phyloP scores from a whole-genome alignment of 2,329 filamentous ascomycete species.

The Bipolaris oryzae region DNA sequence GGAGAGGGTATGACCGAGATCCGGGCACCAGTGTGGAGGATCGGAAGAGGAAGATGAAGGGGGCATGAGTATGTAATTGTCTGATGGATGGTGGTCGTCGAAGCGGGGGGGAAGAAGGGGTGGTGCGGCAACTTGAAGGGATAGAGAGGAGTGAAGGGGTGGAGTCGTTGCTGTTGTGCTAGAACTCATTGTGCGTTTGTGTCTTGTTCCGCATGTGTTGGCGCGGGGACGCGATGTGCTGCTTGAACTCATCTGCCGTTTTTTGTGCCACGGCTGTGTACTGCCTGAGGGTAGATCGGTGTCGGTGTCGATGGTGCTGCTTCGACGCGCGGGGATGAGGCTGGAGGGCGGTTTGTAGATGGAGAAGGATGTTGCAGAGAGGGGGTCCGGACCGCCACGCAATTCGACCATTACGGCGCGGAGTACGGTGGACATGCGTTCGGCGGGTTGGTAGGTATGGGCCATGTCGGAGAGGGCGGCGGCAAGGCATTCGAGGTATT shows the following conservation, averaged over 20 bases:
- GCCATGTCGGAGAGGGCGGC: conserved; percentile 61
- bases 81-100: conserved; percentile 19
- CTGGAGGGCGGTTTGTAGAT: conserved; percentile 37
- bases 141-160: conserved; percentile 13
- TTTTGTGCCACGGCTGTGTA: conserved; percentile 23
- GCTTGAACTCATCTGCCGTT: conserved; percentile 32
- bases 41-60: conserved; percentile 35
- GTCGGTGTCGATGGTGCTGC: conserved; percentile 34
- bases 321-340: conserved; percentile 39
- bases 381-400: conserved; percentile 28
- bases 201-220: conserved; percentile 14
- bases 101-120: conserved; percentile 16
- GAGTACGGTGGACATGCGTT: conserved; percentile 60
- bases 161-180: conserved; percentile 5
- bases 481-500: conserved; percentile 61
- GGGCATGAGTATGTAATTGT: conserved; percentile 41
- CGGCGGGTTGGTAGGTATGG: conserved; percentile 59
- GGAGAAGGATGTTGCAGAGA: conserved; percentile 16
- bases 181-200: conserved; percentile 9
- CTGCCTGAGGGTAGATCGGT: neutral
- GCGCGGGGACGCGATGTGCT: conserved; percentile 19
- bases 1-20: conserved; percentile 19
- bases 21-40: conserved; percentile 29
- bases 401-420: conserved; percentile 61
- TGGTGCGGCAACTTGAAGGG: conserved; percentile 22